A percentile compares a stretch with the other conserved stretches of the same genome.
These are phyloP conservation scores for Hypoxylon sp. DNA, from an alignment of 2,329 filamentous ascomycete genomes.

Conservation along the genomic window DNA sequence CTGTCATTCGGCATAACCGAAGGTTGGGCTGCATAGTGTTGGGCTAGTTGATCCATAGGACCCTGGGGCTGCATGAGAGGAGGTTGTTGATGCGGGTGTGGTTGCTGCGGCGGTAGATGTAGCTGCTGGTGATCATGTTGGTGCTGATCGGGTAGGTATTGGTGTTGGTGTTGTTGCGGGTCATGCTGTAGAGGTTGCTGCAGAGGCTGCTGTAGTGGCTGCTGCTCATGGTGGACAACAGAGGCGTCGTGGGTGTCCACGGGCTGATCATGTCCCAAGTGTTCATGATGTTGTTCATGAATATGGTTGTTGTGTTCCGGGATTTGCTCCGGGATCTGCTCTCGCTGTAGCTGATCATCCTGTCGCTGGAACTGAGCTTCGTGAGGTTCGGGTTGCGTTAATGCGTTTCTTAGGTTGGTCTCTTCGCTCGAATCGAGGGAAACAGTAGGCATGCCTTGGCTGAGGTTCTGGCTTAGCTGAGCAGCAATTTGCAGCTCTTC, in stretches of 20 bases:
- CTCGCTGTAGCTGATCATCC: slow-evolving; percentile 16
- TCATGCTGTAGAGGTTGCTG: slow-evolving; percentile 22
- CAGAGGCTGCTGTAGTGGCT: not conserved
- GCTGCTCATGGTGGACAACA: slow-evolving; percentile 50
- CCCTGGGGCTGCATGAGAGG: slow-evolving; percentile 43
- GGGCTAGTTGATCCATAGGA: slow-evolving; percentile 51
- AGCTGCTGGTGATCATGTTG: slow-evolving; percentile 51
- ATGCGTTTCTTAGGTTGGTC: slow-evolving; percentile 60
- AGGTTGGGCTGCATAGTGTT: slow-evolving; percentile 58
- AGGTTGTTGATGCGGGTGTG: slow-evolving; percentile 43
- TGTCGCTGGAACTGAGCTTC: slow-evolving; percentile 37
- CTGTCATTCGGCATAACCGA: slow-evolving; percentile 63
- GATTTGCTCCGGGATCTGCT: slow-evolving; percentile 37
- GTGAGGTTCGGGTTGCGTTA: slow-evolving; percentile 59
- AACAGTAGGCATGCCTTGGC: slow-evolving; percentile 65
- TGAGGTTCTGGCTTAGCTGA: slow-evolving; percentile 69
- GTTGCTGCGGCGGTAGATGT: slow-evolving; percentile 53
- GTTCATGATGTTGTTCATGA: slow-evolving; percentile 33
- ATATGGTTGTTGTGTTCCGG: slow-evolving; percentile 39
- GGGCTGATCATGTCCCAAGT: slow-evolving; percentile 34
- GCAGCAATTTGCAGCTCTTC: slow-evolving; percentile 72
- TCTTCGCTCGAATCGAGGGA: slow-evolving; percentile 62
- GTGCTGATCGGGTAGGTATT: slow-evolving; percentile 40
- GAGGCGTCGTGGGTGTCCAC: slow-evolving; percentile 43
- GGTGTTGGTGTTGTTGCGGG: slow-evolving; percentile 36